A percentile compares a stretch with the other conserved stretches of the same genome.
phyloP scores from a whole-genome alignment of 2,329 filamentous ascomycete species.

The Aspergillus udagawae region DNA sequence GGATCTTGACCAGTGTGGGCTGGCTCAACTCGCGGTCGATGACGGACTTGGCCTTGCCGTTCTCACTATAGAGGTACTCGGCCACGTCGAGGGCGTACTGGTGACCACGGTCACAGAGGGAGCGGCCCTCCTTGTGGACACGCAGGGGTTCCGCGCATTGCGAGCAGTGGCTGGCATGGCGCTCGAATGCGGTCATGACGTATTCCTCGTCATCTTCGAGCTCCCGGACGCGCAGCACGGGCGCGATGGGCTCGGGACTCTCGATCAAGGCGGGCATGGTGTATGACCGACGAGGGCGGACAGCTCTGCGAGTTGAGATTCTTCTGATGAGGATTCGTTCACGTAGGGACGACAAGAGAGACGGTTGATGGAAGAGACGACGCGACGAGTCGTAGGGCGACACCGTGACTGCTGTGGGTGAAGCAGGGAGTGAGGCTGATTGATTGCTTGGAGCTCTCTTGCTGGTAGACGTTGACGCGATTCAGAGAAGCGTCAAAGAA shows the following conservation, averaged over 20 bases:
- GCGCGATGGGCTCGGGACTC: conserved; percentile 20
- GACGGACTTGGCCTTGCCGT: conserved; percentile 38
- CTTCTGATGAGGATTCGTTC: conserved; percentile 18
- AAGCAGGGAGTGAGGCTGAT: background rate
- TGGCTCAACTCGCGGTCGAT: conserved; percentile 39
- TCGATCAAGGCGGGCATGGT: conserved; percentile 32
- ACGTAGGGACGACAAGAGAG: conserved; percentile 12
- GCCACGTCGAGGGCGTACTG: conserved; percentile 31
- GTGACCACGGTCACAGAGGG: conserved; percentile 35
- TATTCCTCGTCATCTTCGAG: conserved; percentile 34
- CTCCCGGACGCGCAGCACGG: conserved; percentile 24
- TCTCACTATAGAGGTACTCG: conserved; percentile 35
- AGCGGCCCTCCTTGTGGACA: conserved; percentile 18
- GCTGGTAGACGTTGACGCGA: background rate
- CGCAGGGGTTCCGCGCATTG: conserved; percentile 28
- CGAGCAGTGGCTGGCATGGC: conserved; percentile 34
- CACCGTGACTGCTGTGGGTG: conserved; percentile 23
- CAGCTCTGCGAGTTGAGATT: conserved; percentile 10
- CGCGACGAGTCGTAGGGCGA: conserved; percentile 24
- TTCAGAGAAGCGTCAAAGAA: background rate
- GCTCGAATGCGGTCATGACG: conserved; percentile 35
- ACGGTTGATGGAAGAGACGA: conserved; percentile 18
- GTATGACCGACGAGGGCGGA: conserved; percentile 19
- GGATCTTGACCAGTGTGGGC: conserved; percentile 41
- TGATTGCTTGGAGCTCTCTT: background rate